phyloP scores from a whole-genome alignment of 1,139 yeast genomes.

The Nakaseomyces uthaithaninus region DNA sequence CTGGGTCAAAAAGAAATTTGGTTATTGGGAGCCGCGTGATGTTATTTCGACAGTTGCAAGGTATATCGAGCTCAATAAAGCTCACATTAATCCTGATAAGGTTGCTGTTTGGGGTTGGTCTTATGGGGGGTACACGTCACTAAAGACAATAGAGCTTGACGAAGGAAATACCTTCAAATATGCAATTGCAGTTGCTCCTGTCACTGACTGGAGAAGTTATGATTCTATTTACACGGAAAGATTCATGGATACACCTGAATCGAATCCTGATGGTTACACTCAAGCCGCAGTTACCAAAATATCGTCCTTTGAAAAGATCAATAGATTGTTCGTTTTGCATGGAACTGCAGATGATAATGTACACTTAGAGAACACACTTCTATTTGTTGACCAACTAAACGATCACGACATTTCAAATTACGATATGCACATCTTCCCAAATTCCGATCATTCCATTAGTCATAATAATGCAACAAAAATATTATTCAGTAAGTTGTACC shows the following conservation, averaged over 20 bases:
- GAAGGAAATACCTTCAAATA: constrained; percentile 58
- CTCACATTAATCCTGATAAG: constrained; percentile 48
- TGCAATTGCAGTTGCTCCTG: constrained; percentile 88
- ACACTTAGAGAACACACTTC: constrained; percentile 78
- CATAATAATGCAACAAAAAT: constrained; percentile 73
- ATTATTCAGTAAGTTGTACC: constrained; percentile 63
- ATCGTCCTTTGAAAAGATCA: constrained; percentile 40
- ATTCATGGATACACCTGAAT: constrained; percentile 64
- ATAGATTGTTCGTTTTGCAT: constrained; percentile 75
- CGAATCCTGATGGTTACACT: constrained; percentile 45
- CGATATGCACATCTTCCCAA: constrained; percentile 88
- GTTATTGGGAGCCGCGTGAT: constrained; percentile 84
- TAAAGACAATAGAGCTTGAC: constrained; percentile 69
- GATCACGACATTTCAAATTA: constrained; percentile 61
- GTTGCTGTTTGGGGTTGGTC: constrained; percentile 98
- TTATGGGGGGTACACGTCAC: constrained; percentile 74
- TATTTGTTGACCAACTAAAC: constrained; percentile 65
- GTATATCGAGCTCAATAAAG: constrained; percentile 45
- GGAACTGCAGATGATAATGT: constrained; percentile 98
- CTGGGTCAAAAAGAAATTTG: constrained; percentile 62
- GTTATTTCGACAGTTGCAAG: constrained; percentile 56
- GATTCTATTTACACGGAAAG: constrained; percentile 87
- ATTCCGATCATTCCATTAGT: constrained; percentile 76
- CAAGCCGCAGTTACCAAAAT: constrained; percentile 42
- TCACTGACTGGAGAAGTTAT: constrained; percentile 71